phyloP scores from a whole-genome alignment of 2,329 filamentous ascomycete genomes.

The Stachybotrys elegans region DNA sequence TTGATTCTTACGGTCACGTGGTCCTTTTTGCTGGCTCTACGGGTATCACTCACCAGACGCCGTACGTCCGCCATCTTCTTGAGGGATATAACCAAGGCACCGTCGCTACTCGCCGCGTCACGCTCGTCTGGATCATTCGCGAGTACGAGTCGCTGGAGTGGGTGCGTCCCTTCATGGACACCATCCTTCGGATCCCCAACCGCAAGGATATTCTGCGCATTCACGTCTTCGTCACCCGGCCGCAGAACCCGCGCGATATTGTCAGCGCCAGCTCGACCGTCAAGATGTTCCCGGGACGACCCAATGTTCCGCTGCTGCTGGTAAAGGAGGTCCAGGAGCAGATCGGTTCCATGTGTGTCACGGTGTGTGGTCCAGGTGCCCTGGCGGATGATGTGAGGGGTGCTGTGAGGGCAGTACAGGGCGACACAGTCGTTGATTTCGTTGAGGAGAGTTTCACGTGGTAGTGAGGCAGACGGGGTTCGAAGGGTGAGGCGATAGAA shows the following conservation, averaged over 20 bases:
- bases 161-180: slow-evolving; percentile 81
- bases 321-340: slow-evolving; percentile 77
- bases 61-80: slow-evolving; percentile 76
- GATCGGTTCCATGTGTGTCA: slow-evolving; percentile 83
- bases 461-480: slow-evolving; percentile 31
- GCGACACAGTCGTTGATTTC: slow-evolving; percentile 64
- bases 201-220: slow-evolving; percentile 80
- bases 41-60: slow-evolving; percentile 92
- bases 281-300: slow-evolving; percentile 87
- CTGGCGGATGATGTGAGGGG: slow-evolving; percentile 71
- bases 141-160: slow-evolving; percentile 87
- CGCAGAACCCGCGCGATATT: slow-evolving; percentile 77
- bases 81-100: slow-evolving; percentile 64
- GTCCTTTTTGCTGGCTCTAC: slow-evolving; percentile 89
- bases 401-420: slow-evolving; percentile 60
- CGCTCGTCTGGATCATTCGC: slow-evolving; percentile 89
- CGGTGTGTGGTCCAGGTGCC: slow-evolving; percentile 70
- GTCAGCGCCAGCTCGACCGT: slow-evolving; percentile 72
- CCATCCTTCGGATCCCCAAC: slow-evolving; percentile 70
- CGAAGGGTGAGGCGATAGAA: no score
- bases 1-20: slow-evolving; percentile 88
- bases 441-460: slow-evolving; percentile 73
- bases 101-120: slow-evolving; percentile 74
- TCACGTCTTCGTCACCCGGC: slow-evolving; percentile 85
- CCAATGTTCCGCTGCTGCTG: slow-evolving; percentile 75